Base-by-base conservation (phyloP, 1,139 yeast genomes). In the Candida dubliniensis region DNA sequence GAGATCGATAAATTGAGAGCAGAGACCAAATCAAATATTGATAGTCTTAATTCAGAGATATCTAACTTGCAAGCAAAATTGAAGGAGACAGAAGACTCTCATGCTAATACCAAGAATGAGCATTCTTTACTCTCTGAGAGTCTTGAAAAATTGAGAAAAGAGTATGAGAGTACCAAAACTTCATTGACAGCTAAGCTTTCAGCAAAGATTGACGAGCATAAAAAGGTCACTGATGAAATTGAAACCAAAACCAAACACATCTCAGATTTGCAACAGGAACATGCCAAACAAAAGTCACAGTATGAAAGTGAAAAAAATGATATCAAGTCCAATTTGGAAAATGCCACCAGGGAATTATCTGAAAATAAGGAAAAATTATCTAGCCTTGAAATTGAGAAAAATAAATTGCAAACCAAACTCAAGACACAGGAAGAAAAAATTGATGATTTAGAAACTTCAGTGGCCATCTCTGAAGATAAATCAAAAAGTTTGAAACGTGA, bases 1-100 rank as follows among this genome's bases (percentile, higher is more conserved):
- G 32, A 44, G 32, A 9, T 45, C n/a, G 39, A 26, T 11, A 56
- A 56, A 6, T 48, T 60, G 42, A 48, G 56, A 32, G 50, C 58
- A 41, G 40, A 44, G 27, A 42, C 49, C 8, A 38, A 40, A 33
- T 13, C 43, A n/a, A 40, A 26, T 15, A 37, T 44, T 12, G 24
- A 34, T n/a, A 33, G 41, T 12, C 40, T 51, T 13, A 42, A 40
- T 8, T 29, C 44, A 5, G 49, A 59, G 41, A 42, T 63, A 40
- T 54, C 55, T 15, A 47, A 51, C 30, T 45, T 57, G 26, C 50
- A 55, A 34, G 45, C 47, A 2, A 34, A 40, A 27, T 15, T 41
- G 9, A 34, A 37, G 12, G 36, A 42, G 26, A 23, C 42, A 2
- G 36, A 41, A 12, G 31, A 31, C 2, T 33, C 32, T 8, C 40